Evolutionary conservation across 768 basidiomycete genomes (phyloP), one percentile per base, ranked within the genome.

Genomic region (Phylloporus sp.): DNA sequence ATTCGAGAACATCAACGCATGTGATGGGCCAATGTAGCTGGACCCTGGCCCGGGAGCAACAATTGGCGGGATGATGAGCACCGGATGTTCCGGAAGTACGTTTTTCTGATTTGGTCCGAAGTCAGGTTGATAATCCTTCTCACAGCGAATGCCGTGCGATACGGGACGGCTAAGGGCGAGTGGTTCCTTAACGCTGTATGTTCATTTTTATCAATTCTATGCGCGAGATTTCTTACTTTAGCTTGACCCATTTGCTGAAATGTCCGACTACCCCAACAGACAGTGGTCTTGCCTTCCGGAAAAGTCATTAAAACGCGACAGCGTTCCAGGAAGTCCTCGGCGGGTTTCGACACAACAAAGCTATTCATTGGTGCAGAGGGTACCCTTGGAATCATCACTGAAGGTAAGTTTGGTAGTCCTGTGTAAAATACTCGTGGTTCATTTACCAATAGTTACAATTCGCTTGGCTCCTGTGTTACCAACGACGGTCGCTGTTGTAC

Each of bases 261-360:
- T 23, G 29, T 4, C 14, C 21, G 4, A 32, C 31, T 22, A 31
- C 14, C 26, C 27, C 43, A 17, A 17, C 21, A 92, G 84, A 95
- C 90, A 0, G 86, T 93, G 2, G 92, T 96, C 0, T 78, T 95
- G 3, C 89, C 92, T 3, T 82, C 80, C 6, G 93, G 93, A 1
- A 80, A 91, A 60, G 84, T 95, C 11, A 93, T 96, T 61, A 93
- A 93, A 60, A 96, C 93, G 2, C 80, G 91, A 4, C 70, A 75
- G 20, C 73, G 86, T 22, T 75, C 86, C 4, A 71, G 90, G 27
- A 95, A 96, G 61, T 90, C 86, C 0, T 84, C 90, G 0, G 89
- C 91, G 0, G 92, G 93, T 1, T 92, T 86, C 50, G 92, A 95
- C 57, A 68, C 75, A 1, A 91, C 88, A 0, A 92, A 92, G 48